Percentiles rank a stretch among this genome's conserved stretches.
phyloP scores from a whole-genome alignment of 768 basidiomycete species.

The Gautieria morchelliformis region DNA sequence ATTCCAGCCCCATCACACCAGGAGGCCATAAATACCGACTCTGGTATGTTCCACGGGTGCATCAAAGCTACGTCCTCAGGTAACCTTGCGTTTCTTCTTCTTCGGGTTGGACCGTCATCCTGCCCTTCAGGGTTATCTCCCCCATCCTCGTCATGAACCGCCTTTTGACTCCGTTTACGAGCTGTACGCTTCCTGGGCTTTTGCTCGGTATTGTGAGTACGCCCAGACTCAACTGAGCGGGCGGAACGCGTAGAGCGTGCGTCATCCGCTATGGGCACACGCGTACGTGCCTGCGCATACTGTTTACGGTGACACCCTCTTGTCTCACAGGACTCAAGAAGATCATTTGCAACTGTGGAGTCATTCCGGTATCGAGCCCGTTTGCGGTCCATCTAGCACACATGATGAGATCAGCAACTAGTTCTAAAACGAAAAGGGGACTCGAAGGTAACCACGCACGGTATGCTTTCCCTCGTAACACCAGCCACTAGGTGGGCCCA shows the following conservation, averaged over 20 bases:
- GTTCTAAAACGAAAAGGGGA: neutral
- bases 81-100: slow-evolving; percentile 1
- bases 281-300: neutral
- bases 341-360: slow-evolving; percentile 56
- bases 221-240: neutral
- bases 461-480: slow-evolving; percentile 81
- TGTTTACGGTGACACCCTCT: slow-evolving; percentile 42
- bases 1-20: neutral
- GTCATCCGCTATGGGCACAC: neutral
- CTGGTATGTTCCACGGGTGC: neutral
- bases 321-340: slow-evolving; percentile 48
- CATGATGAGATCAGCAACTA: neutral
- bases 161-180: neutral
- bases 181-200: neutral
- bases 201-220: neutral
- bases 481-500: slow-evolving; percentile 81
- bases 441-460: slow-evolving; percentile 27
- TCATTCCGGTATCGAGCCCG: slow-evolving; percentile 75
- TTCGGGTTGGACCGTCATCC: neutral
- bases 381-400: slow-evolving; percentile 51
- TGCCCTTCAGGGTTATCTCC: neutral
- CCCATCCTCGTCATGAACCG: neutral
- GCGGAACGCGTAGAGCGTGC: slow-evolving; percentile 4
- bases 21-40: neutral
- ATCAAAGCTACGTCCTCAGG: neutral